phyloP scores from a whole-genome alignment of 1,284 basidiomycete species.

The Cutaneotrichosporon cavernicola region DNA sequence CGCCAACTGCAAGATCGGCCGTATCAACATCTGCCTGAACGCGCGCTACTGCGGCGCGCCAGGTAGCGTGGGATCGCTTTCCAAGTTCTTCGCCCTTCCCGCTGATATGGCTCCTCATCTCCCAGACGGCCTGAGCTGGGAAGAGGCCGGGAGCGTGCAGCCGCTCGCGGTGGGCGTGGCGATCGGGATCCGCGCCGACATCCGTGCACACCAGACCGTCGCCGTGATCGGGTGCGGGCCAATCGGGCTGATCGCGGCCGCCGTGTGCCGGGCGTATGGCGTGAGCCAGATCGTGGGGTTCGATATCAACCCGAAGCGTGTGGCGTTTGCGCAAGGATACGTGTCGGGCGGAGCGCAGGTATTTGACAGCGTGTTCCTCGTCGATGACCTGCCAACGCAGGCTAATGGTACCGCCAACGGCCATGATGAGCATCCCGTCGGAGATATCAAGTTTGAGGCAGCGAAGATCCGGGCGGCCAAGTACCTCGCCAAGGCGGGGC shows the following conservation, averaged over 20 bases:
- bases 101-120: slow-evolving; percentile 52
- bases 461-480: slow-evolving; percentile 37
- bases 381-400: slow-evolving; percentile 25
- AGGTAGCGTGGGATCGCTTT: slow-evolving; percentile 44
- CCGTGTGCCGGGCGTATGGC: slow-evolving; percentile 56
- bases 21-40: slow-evolving; percentile 61
- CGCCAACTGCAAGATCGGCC: slow-evolving; percentile 62
- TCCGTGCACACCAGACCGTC: slow-evolving; percentile 45
- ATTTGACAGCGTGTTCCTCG: slow-evolving; percentile 46
- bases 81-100: slow-evolving; percentile 45
- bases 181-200: slow-evolving; percentile 45
- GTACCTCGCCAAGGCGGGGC: slow-evolving; percentile 35
- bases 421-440: slow-evolving; percentile 28
- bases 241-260: slow-evolving; percentile 55
- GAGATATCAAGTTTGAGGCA: slow-evolving; percentile 46
- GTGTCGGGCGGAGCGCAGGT: slow-evolving; percentile 43
- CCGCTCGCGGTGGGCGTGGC: slow-evolving; percentile 65
- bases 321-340: slow-evolving; percentile 82
- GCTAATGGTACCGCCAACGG: slow-evolving; percentile 30
- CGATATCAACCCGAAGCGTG: slow-evolving; percentile 74
- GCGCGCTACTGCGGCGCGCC: slow-evolving; percentile 47
- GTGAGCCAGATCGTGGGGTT: slow-evolving; percentile 49
- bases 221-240: slow-evolving; percentile 53
- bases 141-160: slow-evolving; percentile 68
- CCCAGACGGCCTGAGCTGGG: slow-evolving; percentile 53